These are phyloP conservation scores for Mortierella polycephala DNA, from an alignment of 371 early-diverging fungal species.

Conservation along the genomic window DNA sequence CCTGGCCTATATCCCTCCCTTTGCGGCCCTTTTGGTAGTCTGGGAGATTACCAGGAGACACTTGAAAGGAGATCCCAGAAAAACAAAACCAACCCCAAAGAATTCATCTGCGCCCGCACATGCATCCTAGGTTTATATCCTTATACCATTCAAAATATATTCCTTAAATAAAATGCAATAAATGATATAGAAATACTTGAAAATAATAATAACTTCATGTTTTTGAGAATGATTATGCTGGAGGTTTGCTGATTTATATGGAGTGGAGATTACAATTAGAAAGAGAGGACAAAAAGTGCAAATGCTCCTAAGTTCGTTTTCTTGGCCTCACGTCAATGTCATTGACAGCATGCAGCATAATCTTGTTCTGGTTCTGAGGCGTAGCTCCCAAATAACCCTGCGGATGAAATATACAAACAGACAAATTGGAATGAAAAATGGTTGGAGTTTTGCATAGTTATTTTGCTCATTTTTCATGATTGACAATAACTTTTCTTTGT, in stretches of 20 bases:
- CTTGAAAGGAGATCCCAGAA: constrained; percentile 51
- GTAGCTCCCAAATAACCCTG: constrained; percentile 65
- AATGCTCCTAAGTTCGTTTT: constrained; percentile 26
- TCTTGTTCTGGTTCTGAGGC: constrained; percentile 58
- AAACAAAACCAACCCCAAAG: constrained; percentile 13
- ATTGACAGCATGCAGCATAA: constrained; percentile 70
- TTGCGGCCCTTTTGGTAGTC: constrained; percentile 11
- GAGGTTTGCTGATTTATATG: not conserved
- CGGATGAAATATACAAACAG: constrained; percentile 11
- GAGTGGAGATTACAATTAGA: not conserved
- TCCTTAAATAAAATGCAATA: too few relatives aligned
- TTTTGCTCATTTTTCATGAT: too few relatives aligned
- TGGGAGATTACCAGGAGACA: constrained; percentile 42
- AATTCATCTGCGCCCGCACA: constrained; percentile 4
- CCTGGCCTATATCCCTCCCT: constrained; percentile 38
- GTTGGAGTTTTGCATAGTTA: not conserved
- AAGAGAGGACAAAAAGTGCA: not conserved
- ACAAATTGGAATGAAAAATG: not conserved
- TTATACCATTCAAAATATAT: not conserved
- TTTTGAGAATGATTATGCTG: too few relatives aligned
- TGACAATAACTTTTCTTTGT: too few relatives aligned
- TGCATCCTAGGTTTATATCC: not conserved
- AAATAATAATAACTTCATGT: too few relatives aligned
- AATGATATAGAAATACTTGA: too few relatives aligned
- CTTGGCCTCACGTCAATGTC: constrained; percentile 75